Percentiles rank a stretch among this genome's conserved stretches.
Conservation (phyloP, 495 filamentous ascomycete genomes). For the Aspergillus bridgeri region DNA sequence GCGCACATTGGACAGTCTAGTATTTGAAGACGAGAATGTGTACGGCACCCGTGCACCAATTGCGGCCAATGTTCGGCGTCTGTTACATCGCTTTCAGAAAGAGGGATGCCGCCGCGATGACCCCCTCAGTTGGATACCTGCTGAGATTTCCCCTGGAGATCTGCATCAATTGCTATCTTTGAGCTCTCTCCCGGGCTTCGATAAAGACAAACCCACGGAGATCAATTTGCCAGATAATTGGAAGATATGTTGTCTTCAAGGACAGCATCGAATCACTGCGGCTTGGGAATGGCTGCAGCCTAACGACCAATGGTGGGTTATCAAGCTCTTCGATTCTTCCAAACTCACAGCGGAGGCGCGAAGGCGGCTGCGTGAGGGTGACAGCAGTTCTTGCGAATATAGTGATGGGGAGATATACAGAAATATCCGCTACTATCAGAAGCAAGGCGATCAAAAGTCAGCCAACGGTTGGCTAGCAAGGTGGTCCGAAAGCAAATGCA, state of each 20-base stretch:
- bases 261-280: slow-evolving; percentile 11
- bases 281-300: slow-evolving; percentile 9
- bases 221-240: slow-evolving; percentile 1
- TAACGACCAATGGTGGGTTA: slow-evolving; percentile 11
- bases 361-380: slow-evolving; percentile 8
- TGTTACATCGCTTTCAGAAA: slow-evolving; percentile 15
- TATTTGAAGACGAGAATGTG: no score
- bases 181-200: background rate
- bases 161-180: background rate
- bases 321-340: slow-evolving; percentile 9
- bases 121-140: slow-evolving; percentile 15
- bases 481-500: slow-evolving; percentile 14
- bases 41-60: background rate
- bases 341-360: slow-evolving; percentile 6
- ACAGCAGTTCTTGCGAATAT: slow-evolving; percentile 4
- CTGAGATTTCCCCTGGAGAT: slow-evolving; percentile 6
- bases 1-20: no score
- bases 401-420: slow-evolving; percentile 14
- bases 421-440: slow-evolving; percentile 12
- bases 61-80: background rate
- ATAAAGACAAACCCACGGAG: background rate
- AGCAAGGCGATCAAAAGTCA: slow-evolving; percentile 1
- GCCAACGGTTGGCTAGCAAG: slow-evolving; percentile 12
- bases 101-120: slow-evolving; percentile 16
- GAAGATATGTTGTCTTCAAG: slow-evolving; percentile 7